Evolutionary conservation across 139 green algal genomes (phyloP).

Genomic region (Astrephomene gubernaculifera): DNA sequence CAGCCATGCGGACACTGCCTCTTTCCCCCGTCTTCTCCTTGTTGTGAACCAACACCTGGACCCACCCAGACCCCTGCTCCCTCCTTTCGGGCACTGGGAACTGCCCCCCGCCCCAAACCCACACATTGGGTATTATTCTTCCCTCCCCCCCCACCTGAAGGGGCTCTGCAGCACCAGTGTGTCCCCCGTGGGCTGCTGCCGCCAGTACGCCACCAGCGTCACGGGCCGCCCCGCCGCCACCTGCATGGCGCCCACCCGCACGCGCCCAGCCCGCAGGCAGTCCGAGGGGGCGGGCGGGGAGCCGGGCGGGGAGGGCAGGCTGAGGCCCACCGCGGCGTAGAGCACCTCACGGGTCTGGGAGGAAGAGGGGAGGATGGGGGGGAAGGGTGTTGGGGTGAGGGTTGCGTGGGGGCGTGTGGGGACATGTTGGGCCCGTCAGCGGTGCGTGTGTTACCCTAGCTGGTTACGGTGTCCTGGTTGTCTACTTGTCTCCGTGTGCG

Average conservation of each 20-base stretch:
- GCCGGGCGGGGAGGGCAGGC: not conserved
- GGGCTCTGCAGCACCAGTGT: slow-evolving; percentile 22
- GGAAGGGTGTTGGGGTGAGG: not conserved
- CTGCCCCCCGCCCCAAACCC: too few species aligned
- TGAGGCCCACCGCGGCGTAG: slow-evolving; percentile 2
- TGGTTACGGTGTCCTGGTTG: too few species aligned
- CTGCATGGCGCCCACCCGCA: slow-evolving; percentile 3
- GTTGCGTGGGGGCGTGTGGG: not conserved
- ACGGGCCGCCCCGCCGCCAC: slow-evolving; percentile 15
- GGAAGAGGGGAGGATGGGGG: not conserved
- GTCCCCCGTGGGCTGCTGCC: not conserved
- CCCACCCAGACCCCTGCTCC: too few species aligned
- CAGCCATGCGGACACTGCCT: too few species aligned
- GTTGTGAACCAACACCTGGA: too few species aligned
- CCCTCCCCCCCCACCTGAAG: slow-evolving; percentile 41
- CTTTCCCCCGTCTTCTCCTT: too few species aligned
- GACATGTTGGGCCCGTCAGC: not conserved
- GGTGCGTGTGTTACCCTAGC: not conserved
- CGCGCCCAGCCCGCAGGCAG: slow-evolving; percentile 1
- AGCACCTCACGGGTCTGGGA: slow-evolving; percentile 23
- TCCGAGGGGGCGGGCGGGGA: too few species aligned
- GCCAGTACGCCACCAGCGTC: slow-evolving; percentile 30
- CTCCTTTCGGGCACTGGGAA: too few species aligned
- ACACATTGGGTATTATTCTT: too few species aligned
- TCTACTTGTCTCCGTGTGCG: too few species aligned